A percentile compares a stretch with the other conserved stretches of the same genome.
Evolutionary conservation across 495 filamentous ascomycete genomes (phyloP).

Genomic region (Oidiodendron maius): DNA sequence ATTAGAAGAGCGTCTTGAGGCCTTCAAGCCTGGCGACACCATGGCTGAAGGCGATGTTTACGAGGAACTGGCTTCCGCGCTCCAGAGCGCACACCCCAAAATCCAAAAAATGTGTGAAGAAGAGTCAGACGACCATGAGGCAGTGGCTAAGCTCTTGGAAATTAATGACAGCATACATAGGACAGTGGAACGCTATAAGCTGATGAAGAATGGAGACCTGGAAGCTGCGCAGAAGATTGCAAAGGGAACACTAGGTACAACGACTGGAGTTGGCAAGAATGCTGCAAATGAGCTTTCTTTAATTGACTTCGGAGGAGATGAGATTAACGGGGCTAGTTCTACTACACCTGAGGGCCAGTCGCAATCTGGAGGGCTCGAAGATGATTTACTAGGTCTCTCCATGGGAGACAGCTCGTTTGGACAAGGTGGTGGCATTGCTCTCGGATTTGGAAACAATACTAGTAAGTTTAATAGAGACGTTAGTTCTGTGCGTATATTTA

Average conservation of each 20-base stretch:
- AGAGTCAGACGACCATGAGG: slow-evolving; percentile 93
- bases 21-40: slow-evolving; percentile 72
- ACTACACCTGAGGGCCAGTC: slow-evolving; percentile 24
- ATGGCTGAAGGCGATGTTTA: slow-evolving; percentile 90
- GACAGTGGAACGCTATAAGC: slow-evolving; percentile 88
- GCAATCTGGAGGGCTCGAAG: slow-evolving; percentile 35
- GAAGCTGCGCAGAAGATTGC: slow-evolving; percentile 82
- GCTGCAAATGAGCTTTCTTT: slow-evolving; percentile 82
- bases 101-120: slow-evolving; percentile 99
- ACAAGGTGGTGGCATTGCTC: slow-evolving; percentile 75
- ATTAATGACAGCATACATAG: slow-evolving; percentile 99
- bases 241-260: slow-evolving; percentile 71
- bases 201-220: slow-evolving; percentile 89
- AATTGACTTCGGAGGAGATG: slow-evolving; percentile 83
- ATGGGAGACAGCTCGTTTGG: slow-evolving; percentile 50
- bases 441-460: slow-evolving; percentile 69
- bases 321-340: slow-evolving; percentile 41
- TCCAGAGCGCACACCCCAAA: slow-evolving; percentile 94
- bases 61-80: slow-evolving; percentile 86
- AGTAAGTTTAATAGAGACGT: slow-evolving; percentile 34
- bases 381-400: slow-evolving; percentile 48
- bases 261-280: slow-evolving; percentile 65
- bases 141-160: slow-evolving; percentile 89
- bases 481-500: slow-evolving; percentile 7
- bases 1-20: slow-evolving; percentile 87